Conservation (phyloP, 805 yeast species). For the Yamadazyma takamatsuzukensis region DNA sequence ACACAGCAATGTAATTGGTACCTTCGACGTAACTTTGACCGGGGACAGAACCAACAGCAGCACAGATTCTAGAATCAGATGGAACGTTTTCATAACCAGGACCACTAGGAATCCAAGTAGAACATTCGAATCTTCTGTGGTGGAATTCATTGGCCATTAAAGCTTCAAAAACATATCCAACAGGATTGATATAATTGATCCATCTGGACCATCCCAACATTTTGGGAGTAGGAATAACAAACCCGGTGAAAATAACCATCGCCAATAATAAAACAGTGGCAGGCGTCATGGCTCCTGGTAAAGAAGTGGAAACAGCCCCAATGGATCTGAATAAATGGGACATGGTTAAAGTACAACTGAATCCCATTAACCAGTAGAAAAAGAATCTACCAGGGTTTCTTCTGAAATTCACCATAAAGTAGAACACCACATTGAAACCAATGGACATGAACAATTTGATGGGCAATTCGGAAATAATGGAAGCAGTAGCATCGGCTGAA, state of each 20-base stretch:
- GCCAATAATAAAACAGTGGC: conserved; percentile 28
- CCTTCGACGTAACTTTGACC: conserved; percentile 58
- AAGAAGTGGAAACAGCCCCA: conserved; percentile 39
- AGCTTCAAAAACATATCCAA: conserved; percentile 48
- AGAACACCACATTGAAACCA: conserved; percentile 25
- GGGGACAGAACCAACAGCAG: conserved; percentile 53
- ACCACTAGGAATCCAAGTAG: conserved; percentile 59
- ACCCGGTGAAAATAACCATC: conserved; percentile 54
- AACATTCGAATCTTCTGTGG: conserved; percentile 34
- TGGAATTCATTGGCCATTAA: conserved; percentile 57
- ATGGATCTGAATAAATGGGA: conserved; percentile 38
- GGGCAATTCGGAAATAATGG: conserved; percentile 50
- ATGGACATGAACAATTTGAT: conserved; percentile 49
- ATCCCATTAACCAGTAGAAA: conserved; percentile 28
- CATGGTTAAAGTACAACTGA: conserved; percentile 32
- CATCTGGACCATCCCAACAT: conserved; percentile 66
- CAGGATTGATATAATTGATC: conserved; percentile 42
- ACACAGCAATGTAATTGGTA: conserved; percentile 45
- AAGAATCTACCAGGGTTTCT: conserved; percentile 33
- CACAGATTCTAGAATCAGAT: conserved; percentile 46
- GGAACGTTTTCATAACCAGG: conserved; percentile 42
- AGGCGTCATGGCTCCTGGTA: conserved; percentile 37
- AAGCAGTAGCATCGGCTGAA: conserved; percentile 66
- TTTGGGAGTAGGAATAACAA: conserved; percentile 38
- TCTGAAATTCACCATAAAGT: conserved; percentile 49